phyloP scores from a whole-genome alignment of 768 basidiomycete genomes.

The Tricholoma terreum region DNA sequence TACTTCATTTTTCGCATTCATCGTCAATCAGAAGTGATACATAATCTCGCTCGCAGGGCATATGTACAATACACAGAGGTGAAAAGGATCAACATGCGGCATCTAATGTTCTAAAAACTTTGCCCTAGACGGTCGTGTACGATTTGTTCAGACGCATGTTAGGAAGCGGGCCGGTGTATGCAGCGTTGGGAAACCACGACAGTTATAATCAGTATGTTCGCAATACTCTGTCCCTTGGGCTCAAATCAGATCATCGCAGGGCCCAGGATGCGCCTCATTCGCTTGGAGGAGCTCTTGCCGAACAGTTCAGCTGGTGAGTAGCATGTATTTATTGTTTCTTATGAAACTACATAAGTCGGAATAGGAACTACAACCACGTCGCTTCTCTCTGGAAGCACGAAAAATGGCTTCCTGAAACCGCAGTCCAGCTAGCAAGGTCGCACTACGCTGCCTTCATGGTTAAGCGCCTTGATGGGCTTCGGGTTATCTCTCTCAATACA shows the following conservation, averaged over 20 bases:
- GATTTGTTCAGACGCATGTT: constrained; percentile 63
- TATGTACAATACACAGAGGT: constrained; percentile 67
- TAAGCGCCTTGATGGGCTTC: constrained; percentile 58
- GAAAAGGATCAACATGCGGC: constrained; percentile 1
- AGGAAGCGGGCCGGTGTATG: constrained; percentile 69
- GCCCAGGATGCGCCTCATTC: constrained; percentile 61
- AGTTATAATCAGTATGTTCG: constrained; percentile 57
- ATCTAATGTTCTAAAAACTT: background rate
- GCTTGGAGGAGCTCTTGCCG: constrained; percentile 49
- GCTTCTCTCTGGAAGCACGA: constrained; percentile 69
- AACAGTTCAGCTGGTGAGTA: constrained; percentile 64
- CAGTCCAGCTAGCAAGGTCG: constrained; percentile 53
- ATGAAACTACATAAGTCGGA: background rate
- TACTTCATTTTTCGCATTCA: background rate
- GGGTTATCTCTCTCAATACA: constrained; percentile 74
- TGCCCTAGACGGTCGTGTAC: constrained; percentile 54
- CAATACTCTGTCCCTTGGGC: background rate
- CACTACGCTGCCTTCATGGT: constrained; percentile 79
- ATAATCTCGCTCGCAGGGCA: constrained; percentile 33
- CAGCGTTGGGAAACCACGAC: constrained; percentile 77
- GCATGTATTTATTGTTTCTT: background rate
- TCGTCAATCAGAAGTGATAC: background rate
- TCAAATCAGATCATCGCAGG: constrained; percentile 24
- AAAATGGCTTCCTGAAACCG: constrained; percentile 60
- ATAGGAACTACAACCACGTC: constrained; percentile 77